Evolutionary conservation across 2,329 filamentous ascomycete genomes (phyloP).

Genomic region (Cladosporium halotolerans): DNA sequence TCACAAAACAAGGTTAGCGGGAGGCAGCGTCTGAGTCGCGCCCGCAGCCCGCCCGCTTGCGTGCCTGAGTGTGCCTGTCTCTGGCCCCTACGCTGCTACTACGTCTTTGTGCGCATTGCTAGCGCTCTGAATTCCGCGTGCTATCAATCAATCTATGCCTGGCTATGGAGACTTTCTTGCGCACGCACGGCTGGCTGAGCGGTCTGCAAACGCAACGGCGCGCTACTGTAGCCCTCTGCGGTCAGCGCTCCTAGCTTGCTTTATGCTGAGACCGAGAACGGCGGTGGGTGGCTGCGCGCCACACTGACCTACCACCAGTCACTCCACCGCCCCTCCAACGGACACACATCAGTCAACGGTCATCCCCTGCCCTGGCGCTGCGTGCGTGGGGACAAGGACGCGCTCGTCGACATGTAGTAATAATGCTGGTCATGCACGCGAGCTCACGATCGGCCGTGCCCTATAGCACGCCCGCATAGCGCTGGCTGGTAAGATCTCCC

Average conservation of each 20-base stretch:
- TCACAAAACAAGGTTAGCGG: conserved; percentile 4
- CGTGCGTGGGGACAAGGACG: neutral
- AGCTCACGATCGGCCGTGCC: conserved; percentile 1
- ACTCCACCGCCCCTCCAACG: conserved; percentile 1
- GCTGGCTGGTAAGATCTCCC: conserved; percentile 1
- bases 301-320: neutral
- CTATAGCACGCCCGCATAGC: neutral
- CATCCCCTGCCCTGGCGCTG: neutral
- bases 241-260: neutral
- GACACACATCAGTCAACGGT: neutral
- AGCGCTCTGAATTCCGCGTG: no score
- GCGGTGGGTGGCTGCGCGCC: neutral
- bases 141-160: neutral
- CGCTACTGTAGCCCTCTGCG: neutral
- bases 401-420: neutral
- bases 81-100: no score
- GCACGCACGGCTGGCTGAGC: neutral
- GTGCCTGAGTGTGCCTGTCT: neutral
- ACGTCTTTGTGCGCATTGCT: no score
- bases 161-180: no score
- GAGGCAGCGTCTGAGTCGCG: neutral
- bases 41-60: neutral
- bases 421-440: neutral
- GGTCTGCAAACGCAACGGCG: neutral
- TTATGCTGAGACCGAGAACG: conserved; percentile 3